These are phyloP conservation scores for Fraxinus floribunda DNA, from an alignment of 305 asterid genomes.

Conservation along the genomic window DNA sequence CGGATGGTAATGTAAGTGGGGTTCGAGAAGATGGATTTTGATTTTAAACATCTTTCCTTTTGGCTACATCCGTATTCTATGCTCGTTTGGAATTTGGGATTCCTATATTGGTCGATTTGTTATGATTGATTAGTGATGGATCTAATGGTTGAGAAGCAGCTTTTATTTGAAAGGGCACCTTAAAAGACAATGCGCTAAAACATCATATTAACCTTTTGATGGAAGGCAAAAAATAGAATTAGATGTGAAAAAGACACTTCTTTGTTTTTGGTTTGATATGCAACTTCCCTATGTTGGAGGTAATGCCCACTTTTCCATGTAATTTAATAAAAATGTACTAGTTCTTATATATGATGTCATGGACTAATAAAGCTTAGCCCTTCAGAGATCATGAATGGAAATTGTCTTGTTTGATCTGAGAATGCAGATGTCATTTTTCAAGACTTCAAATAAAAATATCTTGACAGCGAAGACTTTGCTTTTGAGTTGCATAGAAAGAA, in stretches of 20 bases:
- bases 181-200: background rate
- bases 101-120: background rate
- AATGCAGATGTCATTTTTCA: conserved; percentile 3
- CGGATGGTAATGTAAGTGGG: background rate
- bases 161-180: conserved; percentile 30
- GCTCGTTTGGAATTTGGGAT: background rate
- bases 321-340: conserved; percentile 24
- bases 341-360: conserved; percentile 8
- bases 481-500: background rate
- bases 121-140: background rate
- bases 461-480: background rate
- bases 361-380: background rate
- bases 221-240: conserved; percentile 11
- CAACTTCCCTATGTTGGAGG: conserved; percentile 24
- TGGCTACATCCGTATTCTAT: background rate
- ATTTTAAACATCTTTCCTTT: background rate
- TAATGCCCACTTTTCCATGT: conserved; percentile 24
- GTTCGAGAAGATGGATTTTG: background rate
- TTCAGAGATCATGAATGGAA: conserved; percentile 8
- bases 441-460: conserved; percentile 13
- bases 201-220: conserved; percentile 21
- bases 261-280: conserved; percentile 25
- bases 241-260: conserved; percentile 30
- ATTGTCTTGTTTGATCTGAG: conserved; percentile 1
- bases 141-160: conserved; percentile 1